phyloP scores from a whole-genome alignment of 495 filamentous ascomycete species.

The Penicillium macrosclerotiorum region DNA sequence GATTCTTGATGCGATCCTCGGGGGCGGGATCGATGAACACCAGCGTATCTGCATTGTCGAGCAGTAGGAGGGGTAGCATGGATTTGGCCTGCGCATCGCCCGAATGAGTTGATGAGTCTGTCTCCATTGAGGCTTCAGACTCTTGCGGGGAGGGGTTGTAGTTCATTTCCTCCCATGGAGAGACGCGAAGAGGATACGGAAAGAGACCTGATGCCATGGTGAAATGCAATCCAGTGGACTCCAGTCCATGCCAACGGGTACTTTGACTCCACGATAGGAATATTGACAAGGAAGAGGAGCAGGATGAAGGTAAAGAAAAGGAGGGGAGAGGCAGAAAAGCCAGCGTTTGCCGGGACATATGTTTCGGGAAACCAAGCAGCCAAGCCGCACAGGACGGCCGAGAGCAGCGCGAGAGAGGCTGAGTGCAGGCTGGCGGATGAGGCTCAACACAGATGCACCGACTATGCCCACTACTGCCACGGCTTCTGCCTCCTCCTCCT shows the following conservation, averaged over 20 bases:
- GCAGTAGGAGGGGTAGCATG: constrained; percentile 25
- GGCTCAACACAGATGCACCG: constrained; percentile 1
- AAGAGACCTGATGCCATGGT: not conserved
- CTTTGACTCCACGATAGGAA: too few species aligned
- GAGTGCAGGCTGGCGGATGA: not conserved
- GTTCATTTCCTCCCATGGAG: not conserved
- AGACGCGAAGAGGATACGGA: not conserved
- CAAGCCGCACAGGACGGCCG: not conserved
- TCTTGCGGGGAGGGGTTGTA: not conserved
- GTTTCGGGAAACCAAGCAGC: not conserved
- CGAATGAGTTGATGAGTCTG: not conserved
- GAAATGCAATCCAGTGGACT: too few species aligned
- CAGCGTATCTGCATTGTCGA: constrained; percentile 50
- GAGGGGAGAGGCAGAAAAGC: not conserved
- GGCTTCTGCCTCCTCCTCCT: too few species aligned
- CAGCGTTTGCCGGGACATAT: not conserved
- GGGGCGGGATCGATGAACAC: constrained; percentile 51
- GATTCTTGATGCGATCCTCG: constrained; percentile 21
- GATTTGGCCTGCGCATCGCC: not conserved
- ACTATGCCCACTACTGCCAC: too few species aligned
- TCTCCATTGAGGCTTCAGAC: not conserved
- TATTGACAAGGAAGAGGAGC: not conserved
- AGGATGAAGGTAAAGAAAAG: not conserved
- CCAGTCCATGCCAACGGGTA: too few species aligned
- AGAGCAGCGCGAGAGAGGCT: not conserved